Percentiles rank a stretch among this genome's conserved stretches.
phyloP scores from a whole-genome alignment of 441 rosid species.

The Kokia cookei region DNA sequence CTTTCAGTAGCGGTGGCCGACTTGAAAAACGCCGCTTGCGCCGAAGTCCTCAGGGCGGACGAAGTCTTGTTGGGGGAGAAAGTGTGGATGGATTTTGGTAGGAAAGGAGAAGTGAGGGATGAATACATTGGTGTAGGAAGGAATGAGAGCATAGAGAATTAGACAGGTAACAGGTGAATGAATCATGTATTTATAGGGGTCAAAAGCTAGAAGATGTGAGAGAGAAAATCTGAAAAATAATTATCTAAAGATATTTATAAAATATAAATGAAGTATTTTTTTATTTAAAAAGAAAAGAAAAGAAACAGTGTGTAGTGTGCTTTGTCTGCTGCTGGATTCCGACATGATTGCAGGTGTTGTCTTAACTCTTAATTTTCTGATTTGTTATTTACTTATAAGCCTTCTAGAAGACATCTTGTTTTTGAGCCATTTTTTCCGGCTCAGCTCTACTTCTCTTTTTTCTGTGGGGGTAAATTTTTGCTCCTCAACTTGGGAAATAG shows the following conservation, averaged over 20 bases:
- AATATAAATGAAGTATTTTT: not conserved
- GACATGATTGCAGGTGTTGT: not conserved
- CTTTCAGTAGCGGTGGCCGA: constrained; percentile 16
- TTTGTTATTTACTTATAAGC: not conserved
- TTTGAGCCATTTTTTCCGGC: not conserved
- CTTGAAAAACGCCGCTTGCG: constrained; percentile 14
- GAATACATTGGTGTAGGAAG: constrained; percentile 23
- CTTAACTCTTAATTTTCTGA: not conserved
- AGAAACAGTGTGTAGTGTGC: not conserved
- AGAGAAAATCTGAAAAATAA: not conserved
- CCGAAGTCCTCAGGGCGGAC: constrained; percentile 5
- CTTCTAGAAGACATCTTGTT: not conserved
- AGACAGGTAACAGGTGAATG: no score
- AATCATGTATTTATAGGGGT: no score
- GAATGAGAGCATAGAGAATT: no score
- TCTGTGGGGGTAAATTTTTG: not conserved
- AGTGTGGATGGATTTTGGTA: not conserved
- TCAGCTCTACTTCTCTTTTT: not conserved
- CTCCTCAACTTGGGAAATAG: no score
- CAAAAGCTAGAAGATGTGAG: no score
- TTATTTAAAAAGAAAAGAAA: not conserved
- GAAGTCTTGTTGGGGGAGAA: constrained; percentile 9
- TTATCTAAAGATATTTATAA: not conserved
- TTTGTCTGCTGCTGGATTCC: not conserved
- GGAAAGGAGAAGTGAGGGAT: constrained; percentile 11